Conservation (phyloP, 2,329 filamentous ascomycete genomes). For the Stagonosporopsis rhizophila region DNA sequence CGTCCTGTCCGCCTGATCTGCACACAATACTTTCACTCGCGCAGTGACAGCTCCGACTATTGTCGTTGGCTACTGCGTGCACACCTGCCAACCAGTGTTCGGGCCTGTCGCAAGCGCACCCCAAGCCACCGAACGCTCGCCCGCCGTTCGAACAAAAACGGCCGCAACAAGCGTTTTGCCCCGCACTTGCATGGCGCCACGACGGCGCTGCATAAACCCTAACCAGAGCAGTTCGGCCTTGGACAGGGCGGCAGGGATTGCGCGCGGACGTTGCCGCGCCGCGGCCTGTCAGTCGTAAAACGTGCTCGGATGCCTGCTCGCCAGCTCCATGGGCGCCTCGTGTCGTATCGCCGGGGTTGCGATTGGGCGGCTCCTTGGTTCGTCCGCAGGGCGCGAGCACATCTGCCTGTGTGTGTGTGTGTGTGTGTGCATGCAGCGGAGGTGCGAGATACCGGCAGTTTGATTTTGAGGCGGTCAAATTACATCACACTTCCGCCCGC, state of each 20-base stretch:
- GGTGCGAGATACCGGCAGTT: too few species aligned
- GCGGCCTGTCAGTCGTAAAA: constrained; percentile 6
- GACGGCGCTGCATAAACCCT: constrained; percentile 12
- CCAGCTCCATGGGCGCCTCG: neutral
- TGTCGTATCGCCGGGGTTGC: neutral
- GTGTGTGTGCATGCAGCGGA: neutral
- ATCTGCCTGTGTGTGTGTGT: neutral
- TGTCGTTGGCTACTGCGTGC: neutral
- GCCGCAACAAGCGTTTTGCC: constrained; percentile 8
- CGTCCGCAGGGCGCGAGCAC: neutral
- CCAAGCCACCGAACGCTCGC: constrained; percentile 6
- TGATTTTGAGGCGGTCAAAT: too few species aligned
- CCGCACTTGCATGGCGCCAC: constrained; percentile 3
- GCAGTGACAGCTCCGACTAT: neutral
- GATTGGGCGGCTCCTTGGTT: neutral
- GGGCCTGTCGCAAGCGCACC: neutral
- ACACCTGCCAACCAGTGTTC: neutral
- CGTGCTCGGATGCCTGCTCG: neutral
- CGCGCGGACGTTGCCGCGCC: constrained; percentile 14
- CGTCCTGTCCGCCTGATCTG: neutral
- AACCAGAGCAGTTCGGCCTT: constrained; percentile 8
- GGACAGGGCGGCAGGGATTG: constrained; percentile 5
- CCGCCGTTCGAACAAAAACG: constrained; percentile 1
- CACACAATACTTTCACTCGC: neutral
- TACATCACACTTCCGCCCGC: neutral